A percentile compares a stretch with the other conserved stretches of the same genome.
Evolutionary conservation across 179 eudicot genomes (phyloP).

Genomic region (Dionaea muscipula): DNA sequence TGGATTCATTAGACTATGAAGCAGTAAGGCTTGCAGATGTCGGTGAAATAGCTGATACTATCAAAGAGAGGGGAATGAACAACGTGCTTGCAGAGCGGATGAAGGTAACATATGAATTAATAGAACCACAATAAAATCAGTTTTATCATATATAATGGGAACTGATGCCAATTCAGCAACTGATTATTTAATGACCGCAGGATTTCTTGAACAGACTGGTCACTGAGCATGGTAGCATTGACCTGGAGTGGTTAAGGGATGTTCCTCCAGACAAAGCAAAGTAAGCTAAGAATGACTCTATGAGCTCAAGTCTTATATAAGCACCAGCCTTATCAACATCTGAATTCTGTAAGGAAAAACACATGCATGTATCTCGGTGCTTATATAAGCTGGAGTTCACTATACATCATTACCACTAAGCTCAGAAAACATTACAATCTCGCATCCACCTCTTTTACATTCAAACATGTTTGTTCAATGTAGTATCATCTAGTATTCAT

Average conservation of each 20-base stretch:
- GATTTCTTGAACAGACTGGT: slow-evolving; percentile 62
- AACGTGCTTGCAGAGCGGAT: slow-evolving; percentile 77
- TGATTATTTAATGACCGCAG: slow-evolving; percentile 21
- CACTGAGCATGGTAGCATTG: slow-evolving; percentile 59
- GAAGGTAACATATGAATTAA: slow-evolving; percentile 36
- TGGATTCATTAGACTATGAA: slow-evolving; percentile 76
- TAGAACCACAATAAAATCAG: background rate
- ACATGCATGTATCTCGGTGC: too few relatives aligned
- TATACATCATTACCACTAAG: too few relatives aligned
- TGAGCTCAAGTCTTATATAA: background rate
- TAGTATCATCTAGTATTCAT: too few relatives aligned
- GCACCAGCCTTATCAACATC: too few relatives aligned
- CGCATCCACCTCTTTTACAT: too few relatives aligned
- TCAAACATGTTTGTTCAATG: too few relatives aligned
- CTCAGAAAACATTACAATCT: too few relatives aligned
- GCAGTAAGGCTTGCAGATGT: slow-evolving; percentile 58
- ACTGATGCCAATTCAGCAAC: background rate
- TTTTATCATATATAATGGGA: background rate
- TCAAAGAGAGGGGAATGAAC: slow-evolving; percentile 88
- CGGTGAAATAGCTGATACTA: slow-evolving; percentile 52
- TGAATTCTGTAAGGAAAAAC: too few relatives aligned
- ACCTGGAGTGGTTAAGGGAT: slow-evolving; percentile 88
- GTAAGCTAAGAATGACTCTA: slow-evolving; percentile 23
- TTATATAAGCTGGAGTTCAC: background rate
- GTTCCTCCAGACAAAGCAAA: slow-evolving; percentile 77